Base-by-base conservation (phyloP, 306 rosid genomes). In the Lupinus albus region DNA sequence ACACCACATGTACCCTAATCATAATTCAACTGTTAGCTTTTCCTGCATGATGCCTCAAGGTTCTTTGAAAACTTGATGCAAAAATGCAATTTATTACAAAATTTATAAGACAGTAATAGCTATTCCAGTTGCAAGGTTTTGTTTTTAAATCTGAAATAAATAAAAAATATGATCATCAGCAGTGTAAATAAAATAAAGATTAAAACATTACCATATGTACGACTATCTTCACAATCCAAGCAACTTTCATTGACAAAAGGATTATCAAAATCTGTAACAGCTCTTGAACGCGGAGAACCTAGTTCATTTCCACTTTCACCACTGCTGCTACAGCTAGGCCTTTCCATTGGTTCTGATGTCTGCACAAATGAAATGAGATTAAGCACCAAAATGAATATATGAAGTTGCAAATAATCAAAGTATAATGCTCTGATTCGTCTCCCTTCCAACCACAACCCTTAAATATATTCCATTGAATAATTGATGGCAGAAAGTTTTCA, bases 341-440 rank as follows among this genome's bases (percentile, higher is more conserved):
- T 87, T 74, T 86, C 84, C 48, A 44, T 72, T 72, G 73, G 75
- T 77, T 82, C 86, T 46, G 79, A 54, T 71, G 72, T 86, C 99
- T 94, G 94, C 76, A 81, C 51, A 61, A 46, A 76, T 42, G 60
- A 62, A 51, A 39, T 52, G 36, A 60, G 47, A 50, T 67, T 54
- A 60, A 79, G 42, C 14, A 15, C 28, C 28, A 51, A 77, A 70
- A 53, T 62, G 49, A 46, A 55, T 45, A 11, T 38, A 33, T 10
- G 55, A 21, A 21, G 3, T 2, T 21, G 28, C 28, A 21, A 32
- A 6, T 4, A 32, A 32, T 32, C 5, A 69, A 42, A 21, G 39
- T 16, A 54, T 25, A 25, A 10, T 55, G 33, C 5, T 10, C 44
- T 42, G 32, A 56, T 3, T 21, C 28, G 17, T 13, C 44, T 21